phyloP scores from a whole-genome alignment of 805 yeast species.

The Ogataea trehaloabstinens region DNA sequence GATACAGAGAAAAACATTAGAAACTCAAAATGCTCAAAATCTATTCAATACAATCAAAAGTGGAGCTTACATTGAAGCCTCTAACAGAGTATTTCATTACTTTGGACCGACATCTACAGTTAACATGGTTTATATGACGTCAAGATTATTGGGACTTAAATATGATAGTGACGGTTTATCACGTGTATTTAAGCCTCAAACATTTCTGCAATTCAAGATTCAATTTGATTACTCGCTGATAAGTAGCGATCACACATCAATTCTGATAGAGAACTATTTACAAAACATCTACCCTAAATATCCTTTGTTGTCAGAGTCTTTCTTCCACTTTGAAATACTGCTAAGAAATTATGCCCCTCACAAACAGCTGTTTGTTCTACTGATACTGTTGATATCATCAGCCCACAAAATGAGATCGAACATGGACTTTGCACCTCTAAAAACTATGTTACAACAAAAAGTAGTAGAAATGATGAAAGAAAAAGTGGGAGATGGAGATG shows the following conservation, averaged over 20 bases:
- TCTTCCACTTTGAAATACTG: conserved; percentile 18
- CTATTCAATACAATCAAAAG: background rate
- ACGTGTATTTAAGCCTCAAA: background rate
- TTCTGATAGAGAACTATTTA: conserved; percentile 19
- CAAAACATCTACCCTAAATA: conserved; percentile 16
- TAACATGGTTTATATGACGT: conserved; percentile 11
- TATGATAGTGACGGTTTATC: background rate
- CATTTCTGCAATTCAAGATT: conserved; percentile 1
- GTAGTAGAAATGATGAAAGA: conserved; percentile 12
- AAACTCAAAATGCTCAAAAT: conserved; percentile 5
- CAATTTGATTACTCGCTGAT: conserved; percentile 14
- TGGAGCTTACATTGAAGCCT: conserved; percentile 17
- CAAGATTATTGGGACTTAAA: conserved; percentile 8
- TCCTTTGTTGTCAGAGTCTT: conserved; percentile 16
- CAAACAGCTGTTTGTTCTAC: conserved; percentile 15
- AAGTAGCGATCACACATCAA: conserved; percentile 12
- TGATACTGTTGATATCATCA: conserved; percentile 18
- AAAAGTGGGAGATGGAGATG: conserved; percentile 12
- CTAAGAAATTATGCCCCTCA: conserved; percentile 14
- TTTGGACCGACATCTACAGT: conserved; percentile 20
- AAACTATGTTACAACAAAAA: conserved; percentile 18
- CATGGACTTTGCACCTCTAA: conserved; percentile 16
- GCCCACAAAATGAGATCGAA: conserved; percentile 19
- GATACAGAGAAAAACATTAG: conserved; percentile 6
- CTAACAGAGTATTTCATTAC: conserved; percentile 8